Conservation (phyloP, 345 rosid genomes). For the Fremontodendron californicum region DNA sequence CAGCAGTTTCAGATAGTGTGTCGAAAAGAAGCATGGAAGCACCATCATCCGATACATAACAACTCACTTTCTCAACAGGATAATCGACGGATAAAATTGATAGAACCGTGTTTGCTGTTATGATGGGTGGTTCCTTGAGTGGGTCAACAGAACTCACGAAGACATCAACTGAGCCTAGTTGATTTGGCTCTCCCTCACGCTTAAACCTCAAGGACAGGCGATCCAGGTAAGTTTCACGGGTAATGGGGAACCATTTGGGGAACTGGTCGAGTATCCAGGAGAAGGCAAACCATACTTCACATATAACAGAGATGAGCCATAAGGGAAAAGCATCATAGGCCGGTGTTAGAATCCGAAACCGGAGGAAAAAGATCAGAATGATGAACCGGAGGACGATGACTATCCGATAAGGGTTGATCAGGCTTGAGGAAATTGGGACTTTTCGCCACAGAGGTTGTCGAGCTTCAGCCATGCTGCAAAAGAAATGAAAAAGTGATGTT, state of each 20-base stretch:
- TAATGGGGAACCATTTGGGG: slow-evolving; percentile 89
- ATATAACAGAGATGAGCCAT: slow-evolving; percentile 90
- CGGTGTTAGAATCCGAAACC: slow-evolving; percentile 84
- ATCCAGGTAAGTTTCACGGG: slow-evolving; percentile 82
- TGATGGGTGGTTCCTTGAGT: slow-evolving; percentile 92
- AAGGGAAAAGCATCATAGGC: slow-evolving; percentile 82
- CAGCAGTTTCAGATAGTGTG: slow-evolving; percentile 80
- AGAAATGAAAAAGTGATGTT: background rate
- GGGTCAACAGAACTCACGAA: slow-evolving; percentile 94
- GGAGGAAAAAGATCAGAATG: slow-evolving; percentile 73
- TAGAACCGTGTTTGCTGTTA: slow-evolving; percentile 92
- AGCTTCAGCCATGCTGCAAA: slow-evolving; percentile 84
- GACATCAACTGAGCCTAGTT: slow-evolving; percentile 72
- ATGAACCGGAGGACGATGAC: slow-evolving; percentile 80
- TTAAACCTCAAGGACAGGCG: slow-evolving; percentile 82
- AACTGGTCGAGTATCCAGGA: slow-evolving; percentile 99
- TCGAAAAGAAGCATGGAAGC: slow-evolving; percentile 95
- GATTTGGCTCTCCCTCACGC: slow-evolving; percentile 76
- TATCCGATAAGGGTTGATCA: slow-evolving; percentile 84
- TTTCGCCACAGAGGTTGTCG: slow-evolving; percentile 92
- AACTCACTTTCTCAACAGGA: slow-evolving; percentile 80
- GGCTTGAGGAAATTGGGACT: slow-evolving; percentile 80
- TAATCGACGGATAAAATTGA: slow-evolving; percentile 79
- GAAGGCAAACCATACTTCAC: slow-evolving; percentile 90
- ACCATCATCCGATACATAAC: slow-evolving; percentile 96